Base-by-base conservation (phyloP, 75 land plant species). In the Picea sitchensis region DNA sequence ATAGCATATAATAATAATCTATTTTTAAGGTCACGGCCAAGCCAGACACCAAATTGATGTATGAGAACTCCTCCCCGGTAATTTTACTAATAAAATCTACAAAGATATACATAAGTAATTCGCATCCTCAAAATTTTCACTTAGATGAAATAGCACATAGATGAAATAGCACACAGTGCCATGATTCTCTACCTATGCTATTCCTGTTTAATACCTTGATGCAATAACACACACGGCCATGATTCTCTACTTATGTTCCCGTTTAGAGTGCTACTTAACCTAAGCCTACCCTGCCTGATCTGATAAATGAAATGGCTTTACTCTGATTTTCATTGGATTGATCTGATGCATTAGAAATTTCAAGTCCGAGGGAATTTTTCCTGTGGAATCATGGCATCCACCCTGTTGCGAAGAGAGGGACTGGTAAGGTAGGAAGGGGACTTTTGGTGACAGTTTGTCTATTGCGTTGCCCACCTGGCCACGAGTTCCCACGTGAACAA, bases 401-500 rank as follows among this genome's bases (percentile, higher is more conserved):
- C 12, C 3, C 5, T n/a, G 21, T n/a, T 17, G n/a, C 6, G 2
- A 17, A 2, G n/a, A 60, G 18, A n/a, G 21, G 21, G 21, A 64
- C 26, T 21, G 74, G 21, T n/a, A 47, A 41, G 74, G 74, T 71
- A 41, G 26, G 74, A 71, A 44, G 74, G 74, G 23, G 71, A 67
- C 71, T 67, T 32, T 34, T 31, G 71, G 71, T 34, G 74, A 71
- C 74, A 44, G 36, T 67, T 65, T 67, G 71, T 67, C 44, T 34
- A 6, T 15, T 3, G 18, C 3, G 11, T 71, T 44, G 44, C 23
- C 23, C 74, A 71, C 17, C 74, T 69, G 20, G 18, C 72, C 73
- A 69, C 74, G 21, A n/a, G 23, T n/a, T 71, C 74, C 74, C 74
- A 71, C 74, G 74, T 71, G 74, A 71, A 71, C 20, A 32, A 32